Percentiles rank a stretch among this genome's conserved stretches.
Evolutionary conservation across 352 stramenopile species (phyloP).

Genomic region (Phytophthora aleatoria): DNA sequence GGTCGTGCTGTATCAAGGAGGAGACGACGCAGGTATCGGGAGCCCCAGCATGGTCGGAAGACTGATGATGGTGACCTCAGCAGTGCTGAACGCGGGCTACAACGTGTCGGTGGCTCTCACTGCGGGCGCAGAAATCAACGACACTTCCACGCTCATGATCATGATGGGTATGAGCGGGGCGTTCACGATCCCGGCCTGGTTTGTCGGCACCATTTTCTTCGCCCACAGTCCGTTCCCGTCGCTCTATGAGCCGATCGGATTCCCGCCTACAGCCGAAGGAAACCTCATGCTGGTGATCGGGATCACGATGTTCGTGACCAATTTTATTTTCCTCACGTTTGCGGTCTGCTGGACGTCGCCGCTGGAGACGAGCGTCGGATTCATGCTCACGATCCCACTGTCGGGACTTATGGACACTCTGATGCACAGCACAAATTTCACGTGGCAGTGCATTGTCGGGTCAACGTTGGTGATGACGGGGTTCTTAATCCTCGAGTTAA

Average conservation of each 20-base stretch:
- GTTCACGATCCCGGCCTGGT: conserved; percentile 55
- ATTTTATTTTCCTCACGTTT: conserved; percentile 47
- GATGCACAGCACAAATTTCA: conserved; percentile 50
- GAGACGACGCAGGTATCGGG: conserved; percentile 21
- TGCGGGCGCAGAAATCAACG: conserved; percentile 46
- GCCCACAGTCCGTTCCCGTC: conserved; percentile 41
- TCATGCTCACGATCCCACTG: conserved; percentile 64
- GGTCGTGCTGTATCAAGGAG: conserved; percentile 51
- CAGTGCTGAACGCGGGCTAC: conserved; percentile 55
- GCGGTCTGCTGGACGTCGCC: conserved; percentile 62
- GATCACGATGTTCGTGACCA: conserved; percentile 40
- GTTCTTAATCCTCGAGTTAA: conserved; percentile 26
- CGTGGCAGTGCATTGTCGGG: conserved; percentile 49
- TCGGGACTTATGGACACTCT: conserved; percentile 51
- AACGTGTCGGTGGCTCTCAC: conserved; percentile 48
- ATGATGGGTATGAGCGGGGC: conserved; percentile 42
- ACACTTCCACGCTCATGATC: conserved; percentile 51
- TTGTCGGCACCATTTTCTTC: conserved; percentile 47
- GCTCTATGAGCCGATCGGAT: conserved; percentile 56
- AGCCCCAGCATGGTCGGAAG: conserved; percentile 42
- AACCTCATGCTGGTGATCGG: conserved; percentile 42
- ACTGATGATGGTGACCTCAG: conserved; percentile 52
- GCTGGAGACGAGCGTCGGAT: conserved; percentile 63
- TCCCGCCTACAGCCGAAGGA: conserved; percentile 39
- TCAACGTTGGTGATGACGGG: conserved; percentile 51